Evolutionary conservation across 2,329 filamentous ascomycete species (phyloP).

Genomic region (Colletotrichum sp.): DNA sequence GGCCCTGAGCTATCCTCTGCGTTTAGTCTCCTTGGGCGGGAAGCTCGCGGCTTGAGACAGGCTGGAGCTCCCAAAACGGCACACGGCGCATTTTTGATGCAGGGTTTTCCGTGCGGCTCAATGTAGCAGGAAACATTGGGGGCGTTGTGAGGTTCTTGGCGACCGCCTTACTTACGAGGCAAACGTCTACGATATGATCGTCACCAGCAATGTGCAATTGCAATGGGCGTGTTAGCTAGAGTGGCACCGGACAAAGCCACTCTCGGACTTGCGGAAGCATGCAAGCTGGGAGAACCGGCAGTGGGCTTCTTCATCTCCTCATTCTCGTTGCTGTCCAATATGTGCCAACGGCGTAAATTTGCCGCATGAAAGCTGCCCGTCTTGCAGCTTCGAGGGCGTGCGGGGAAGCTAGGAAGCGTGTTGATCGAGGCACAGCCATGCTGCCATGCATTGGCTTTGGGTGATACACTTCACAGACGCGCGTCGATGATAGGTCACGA

Average conservation of each 20-base stretch:
- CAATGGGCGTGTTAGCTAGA: not conserved
- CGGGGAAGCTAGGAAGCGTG: conserved; percentile 18
- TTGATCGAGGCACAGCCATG: conserved; percentile 17
- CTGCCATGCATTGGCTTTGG: conserved; percentile 9
- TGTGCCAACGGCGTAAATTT: not conserved
- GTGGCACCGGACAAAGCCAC: not conserved
- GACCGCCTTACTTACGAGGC: not conserved
- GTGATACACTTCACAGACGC: conserved; percentile 8
- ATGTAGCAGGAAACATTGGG: not conserved
- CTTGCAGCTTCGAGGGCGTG: not conserved
- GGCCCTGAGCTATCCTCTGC: not conserved
- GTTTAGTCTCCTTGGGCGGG: not conserved
- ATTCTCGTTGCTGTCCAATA: not conserved
- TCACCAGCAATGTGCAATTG: not conserved
- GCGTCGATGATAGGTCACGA: conserved; percentile 17
- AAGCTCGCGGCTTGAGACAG: not conserved
- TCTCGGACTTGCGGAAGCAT: conserved; percentile 10
- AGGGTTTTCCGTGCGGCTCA: conserved; percentile 4
- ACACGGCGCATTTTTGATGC: not conserved
- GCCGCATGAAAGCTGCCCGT: not conserved
- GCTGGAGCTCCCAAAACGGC: conserved; percentile 1
- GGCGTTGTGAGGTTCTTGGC: not conserved
- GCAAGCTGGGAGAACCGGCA: conserved; percentile 1
- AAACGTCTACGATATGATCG: not conserved
- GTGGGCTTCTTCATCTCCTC: not conserved